Percentiles rank a stretch among this genome's conserved stretches.
Conservation (phyloP, 768 basidiomycete species). For the Lyophyllum shimeji region DNA sequence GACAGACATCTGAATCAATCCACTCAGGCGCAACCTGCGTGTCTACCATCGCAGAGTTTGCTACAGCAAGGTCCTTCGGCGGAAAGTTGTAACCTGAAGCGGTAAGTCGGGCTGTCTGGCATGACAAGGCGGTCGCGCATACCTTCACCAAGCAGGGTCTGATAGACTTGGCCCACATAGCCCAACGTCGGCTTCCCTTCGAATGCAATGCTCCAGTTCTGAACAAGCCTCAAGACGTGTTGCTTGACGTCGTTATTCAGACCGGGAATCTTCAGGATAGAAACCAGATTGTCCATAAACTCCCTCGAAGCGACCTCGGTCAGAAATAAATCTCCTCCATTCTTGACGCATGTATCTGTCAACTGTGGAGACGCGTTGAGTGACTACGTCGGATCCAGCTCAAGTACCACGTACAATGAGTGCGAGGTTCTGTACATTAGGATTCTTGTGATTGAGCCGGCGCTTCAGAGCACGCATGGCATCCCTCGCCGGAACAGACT, state of each 20-base stretch:
- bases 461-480: constrained; percentile 89
- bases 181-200: constrained; percentile 72
- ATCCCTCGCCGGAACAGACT: constrained; percentile 79
- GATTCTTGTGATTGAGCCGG: constrained; percentile 90
- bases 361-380: constrained; percentile 45
- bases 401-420: constrained; percentile 63
- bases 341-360: constrained; percentile 93
- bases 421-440: constrained; percentile 90
- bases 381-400: constrained; percentile 1
- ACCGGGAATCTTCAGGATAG: constrained; percentile 75
- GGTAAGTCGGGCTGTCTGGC: constrained; percentile 2
- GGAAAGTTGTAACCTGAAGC: constrained; percentile 78
- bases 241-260: constrained; percentile 84
- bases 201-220: constrained; percentile 93
- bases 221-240: constrained; percentile 74
- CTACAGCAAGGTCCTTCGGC: constrained; percentile 66
- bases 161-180: constrained; percentile 83
- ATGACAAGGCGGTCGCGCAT: constrained; percentile 14
- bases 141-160: constrained; percentile 76
- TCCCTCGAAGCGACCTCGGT: constrained; percentile 83
- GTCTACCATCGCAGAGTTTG: constrained; percentile 85
- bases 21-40: constrained; percentile 93
- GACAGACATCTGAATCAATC: constrained; percentile 95
- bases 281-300: constrained; percentile 91
- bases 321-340: constrained; percentile 92